Conservation (phyloP, 2,329 filamentous ascomycete genomes). For the Monosporascus sp. region DNA sequence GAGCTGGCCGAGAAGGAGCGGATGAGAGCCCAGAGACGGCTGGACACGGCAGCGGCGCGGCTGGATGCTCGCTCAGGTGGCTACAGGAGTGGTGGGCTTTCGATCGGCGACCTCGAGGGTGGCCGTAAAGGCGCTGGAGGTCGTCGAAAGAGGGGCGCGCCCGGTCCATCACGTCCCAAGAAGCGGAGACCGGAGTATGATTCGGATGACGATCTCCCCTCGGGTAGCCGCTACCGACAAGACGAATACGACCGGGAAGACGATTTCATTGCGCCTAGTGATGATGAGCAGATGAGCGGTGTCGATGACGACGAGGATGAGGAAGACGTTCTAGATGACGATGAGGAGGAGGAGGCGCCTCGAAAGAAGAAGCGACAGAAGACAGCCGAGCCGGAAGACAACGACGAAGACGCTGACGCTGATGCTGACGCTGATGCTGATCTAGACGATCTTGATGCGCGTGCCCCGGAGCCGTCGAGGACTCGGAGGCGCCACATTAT, state of each 20-base stretch:
- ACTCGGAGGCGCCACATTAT: conserved; percentile 52
- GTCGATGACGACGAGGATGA: conserved; percentile 58
- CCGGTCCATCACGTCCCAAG: conserved; percentile 46
- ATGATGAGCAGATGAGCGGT: conserved; percentile 58
- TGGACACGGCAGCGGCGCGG: conserved; percentile 62
- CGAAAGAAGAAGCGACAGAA: conserved; percentile 49
- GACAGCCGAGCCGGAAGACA: conserved; percentile 42
- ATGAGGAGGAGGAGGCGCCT: conserved; percentile 42
- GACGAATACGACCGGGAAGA: conserved; percentile 78
- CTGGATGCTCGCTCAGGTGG: conserved; percentile 53
- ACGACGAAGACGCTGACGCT: conserved; percentile 21
- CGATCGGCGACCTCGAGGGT: conserved; percentile 65
- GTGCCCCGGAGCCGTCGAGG: conserved; percentile 34
- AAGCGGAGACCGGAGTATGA: conserved; percentile 62
- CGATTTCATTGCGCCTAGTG: conserved; percentile 70
- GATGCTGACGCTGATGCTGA: conserved; percentile 51
- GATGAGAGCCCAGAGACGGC: conserved; percentile 58
- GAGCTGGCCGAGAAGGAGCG: conserved; percentile 72
- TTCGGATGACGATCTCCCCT: conserved; percentile 67
- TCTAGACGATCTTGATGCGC: conserved; percentile 42
- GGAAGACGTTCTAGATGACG: conserved; percentile 47
- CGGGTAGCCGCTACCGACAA: conserved; percentile 50
- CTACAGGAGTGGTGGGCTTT: conserved; percentile 52
- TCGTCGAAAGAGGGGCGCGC: conserved; percentile 48
- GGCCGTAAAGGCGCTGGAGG: conserved; percentile 42